Percentiles rank a stretch among this genome's conserved stretches.
phyloP scores from a whole-genome alignment of 1,284 basidiomycete genomes.

The Albatrellus sp. region DNA sequence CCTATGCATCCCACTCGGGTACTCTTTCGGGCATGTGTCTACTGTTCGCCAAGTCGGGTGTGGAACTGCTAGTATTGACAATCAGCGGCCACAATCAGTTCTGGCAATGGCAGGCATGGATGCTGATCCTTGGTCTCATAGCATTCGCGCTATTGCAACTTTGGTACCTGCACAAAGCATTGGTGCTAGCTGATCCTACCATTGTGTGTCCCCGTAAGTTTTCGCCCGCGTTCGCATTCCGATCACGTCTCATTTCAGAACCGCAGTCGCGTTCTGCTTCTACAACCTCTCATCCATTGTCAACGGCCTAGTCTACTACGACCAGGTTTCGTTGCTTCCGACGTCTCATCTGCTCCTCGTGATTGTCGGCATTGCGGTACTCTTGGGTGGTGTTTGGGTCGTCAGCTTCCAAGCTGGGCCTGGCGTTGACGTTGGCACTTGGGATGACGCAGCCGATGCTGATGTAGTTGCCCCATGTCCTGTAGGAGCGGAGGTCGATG shows the following conservation, averaged over 20 bases:
- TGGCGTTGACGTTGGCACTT: slow-evolving; percentile 35
- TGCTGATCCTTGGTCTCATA: slow-evolving; percentile 58
- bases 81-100: slow-evolving; percentile 81
- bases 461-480: no score
- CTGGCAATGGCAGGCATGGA: slow-evolving; percentile 74
- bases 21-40: slow-evolving; percentile 92
- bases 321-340: slow-evolving; percentile 72
- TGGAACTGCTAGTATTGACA: slow-evolving; percentile 81
- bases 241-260: background rate
- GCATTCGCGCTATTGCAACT: slow-evolving; percentile 70
- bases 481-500: background rate
- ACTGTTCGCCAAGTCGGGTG: slow-evolving; percentile 88
- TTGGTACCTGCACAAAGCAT: slow-evolving; percentile 87
- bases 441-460: slow-evolving; percentile 28
- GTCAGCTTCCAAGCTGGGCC: slow-evolving; percentile 53
- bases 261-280: slow-evolving; percentile 83
- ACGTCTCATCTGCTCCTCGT: slow-evolving; percentile 65
- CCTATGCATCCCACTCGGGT: slow-evolving; percentile 83
- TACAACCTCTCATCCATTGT: slow-evolving; percentile 91
- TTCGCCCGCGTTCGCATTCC: slow-evolving; percentile 1
- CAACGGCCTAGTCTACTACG: slow-evolving; percentile 82
- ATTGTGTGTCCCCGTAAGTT: slow-evolving; percentile 75
- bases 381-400: slow-evolving; percentile 85
- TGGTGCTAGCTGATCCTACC: slow-evolving; percentile 78
- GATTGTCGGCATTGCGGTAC: slow-evolving; percentile 64